A percentile compares a stretch with the other conserved stretches of the same genome.
Conservation (phyloP, 176 grass and related monocot species). For the Rhynchospora breviuscula region DNA sequence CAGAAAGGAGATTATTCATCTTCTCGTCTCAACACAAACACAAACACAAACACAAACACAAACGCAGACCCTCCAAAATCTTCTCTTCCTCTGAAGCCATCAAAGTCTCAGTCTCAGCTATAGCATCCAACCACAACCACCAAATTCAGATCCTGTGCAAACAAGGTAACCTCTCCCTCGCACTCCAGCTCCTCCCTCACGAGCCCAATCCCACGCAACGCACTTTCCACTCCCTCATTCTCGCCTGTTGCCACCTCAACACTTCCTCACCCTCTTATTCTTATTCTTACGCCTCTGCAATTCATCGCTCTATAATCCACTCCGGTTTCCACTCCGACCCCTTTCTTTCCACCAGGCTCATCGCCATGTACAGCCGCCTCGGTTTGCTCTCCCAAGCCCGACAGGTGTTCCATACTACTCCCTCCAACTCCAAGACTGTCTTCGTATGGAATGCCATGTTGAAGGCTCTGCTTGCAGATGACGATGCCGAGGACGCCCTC, state of each 20-base stretch:
- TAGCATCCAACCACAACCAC: constrained; percentile 26
- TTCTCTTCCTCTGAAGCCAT: neutral
- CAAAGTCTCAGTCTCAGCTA: too few species aligned
- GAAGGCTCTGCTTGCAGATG: constrained; percentile 48
- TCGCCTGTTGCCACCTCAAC: constrained; percentile 31
- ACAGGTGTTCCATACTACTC: constrained; percentile 24
- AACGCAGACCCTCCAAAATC: too few species aligned
- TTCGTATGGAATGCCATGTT: constrained; percentile 82
- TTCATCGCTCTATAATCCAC: constrained; percentile 49
- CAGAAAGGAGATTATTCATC: neutral
- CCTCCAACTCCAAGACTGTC: constrained; percentile 34
- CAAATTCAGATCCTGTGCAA: constrained; percentile 64
- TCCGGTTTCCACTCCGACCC: constrained; percentile 46
- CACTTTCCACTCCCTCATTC: constrained; percentile 67
- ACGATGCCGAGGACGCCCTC: constrained; percentile 61
- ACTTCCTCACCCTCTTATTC: too few species aligned
- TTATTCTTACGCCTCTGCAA: constrained; percentile 26
- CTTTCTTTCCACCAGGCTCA: constrained; percentile 66
- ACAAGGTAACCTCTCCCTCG: constrained; percentile 38
- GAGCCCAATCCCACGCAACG: constrained; percentile 63
- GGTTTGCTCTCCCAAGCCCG: constrained; percentile 44
- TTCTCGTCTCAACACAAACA: neutral
- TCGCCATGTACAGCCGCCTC: constrained; percentile 55
- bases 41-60: too few species aligned
- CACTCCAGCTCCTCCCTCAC: constrained; percentile 44